phyloP scores from a whole-genome alignment of 2,329 filamentous ascomycete species.

The Colletotrichum musae region DNA sequence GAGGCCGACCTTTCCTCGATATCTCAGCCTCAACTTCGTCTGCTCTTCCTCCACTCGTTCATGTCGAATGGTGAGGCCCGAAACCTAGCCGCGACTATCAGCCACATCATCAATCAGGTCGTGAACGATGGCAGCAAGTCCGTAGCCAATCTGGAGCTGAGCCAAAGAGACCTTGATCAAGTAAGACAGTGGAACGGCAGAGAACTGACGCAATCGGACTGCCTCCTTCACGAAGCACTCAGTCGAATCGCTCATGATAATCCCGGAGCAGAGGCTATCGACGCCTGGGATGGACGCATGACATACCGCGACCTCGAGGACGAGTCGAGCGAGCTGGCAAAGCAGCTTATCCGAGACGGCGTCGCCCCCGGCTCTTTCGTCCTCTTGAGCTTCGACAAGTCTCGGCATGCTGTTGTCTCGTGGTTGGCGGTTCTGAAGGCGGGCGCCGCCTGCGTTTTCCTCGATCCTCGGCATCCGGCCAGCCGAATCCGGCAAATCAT shows the following conservation, averaged over 20 bases:
- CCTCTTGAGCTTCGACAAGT: conserved; percentile 49
- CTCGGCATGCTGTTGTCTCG: conserved; percentile 40
- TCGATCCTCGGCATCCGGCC: conserved; percentile 18
- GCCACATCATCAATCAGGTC: neutral
- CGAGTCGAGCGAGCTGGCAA: neutral
- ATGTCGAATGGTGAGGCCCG: conserved; percentile 3
- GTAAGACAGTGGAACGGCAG: conserved; percentile 7
- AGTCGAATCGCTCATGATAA: neutral
- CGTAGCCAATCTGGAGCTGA: neutral
- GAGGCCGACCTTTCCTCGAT: neutral
- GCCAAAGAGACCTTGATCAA: neutral
- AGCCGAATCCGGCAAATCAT: conserved; percentile 14
- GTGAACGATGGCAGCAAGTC: neutral
- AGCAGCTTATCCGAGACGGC: conserved; percentile 27
- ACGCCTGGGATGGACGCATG: conserved; percentile 26
- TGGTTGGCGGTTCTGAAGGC: conserved; percentile 46
- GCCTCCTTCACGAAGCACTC: conserved; percentile 8
- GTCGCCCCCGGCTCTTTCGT: conserved; percentile 50
- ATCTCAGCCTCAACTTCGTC: neutral
- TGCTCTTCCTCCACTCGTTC: conserved; percentile 6
- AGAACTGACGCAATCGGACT: neutral
- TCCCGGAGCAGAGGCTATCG: neutral
- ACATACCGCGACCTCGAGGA: conserved; percentile 32
- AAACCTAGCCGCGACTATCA: conserved; percentile 4
- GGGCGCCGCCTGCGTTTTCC: conserved; percentile 45